Evolutionary conservation across 805 yeast genomes (phyloP), one percentile per base, ranked within the genome.

Genomic region (Suhomyces faveliae): DNA sequence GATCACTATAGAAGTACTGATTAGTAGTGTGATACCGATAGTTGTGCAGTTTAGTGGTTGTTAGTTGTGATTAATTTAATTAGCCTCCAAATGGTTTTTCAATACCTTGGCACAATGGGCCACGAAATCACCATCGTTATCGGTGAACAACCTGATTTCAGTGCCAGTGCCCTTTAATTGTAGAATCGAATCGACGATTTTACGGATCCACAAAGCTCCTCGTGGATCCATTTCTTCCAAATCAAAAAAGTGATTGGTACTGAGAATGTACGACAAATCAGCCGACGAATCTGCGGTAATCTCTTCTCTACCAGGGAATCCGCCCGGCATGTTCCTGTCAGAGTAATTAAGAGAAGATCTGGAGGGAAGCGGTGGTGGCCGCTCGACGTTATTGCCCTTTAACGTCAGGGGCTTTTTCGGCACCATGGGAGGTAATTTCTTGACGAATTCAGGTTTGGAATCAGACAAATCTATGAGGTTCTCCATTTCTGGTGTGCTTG

Each of bases 391-490:
- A 9, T 59, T 61, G 0, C 77, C 76, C 49, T 64, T 66, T n/a
- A 77, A 57, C 2, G 54, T 45, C 0, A 48, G 54, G 3, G 84
- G 84, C 51, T 80, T 80, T 27, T 62, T 64, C 0, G 84, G 84
- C 0, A 77, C 66, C 50, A 73, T 54, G 0, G 84, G 58, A 4
- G 58, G 56, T 21, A 45, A 22, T 30, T 50, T 50, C 29, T 20
- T 35, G 11, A 11, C 19, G 20, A 33, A 35, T 12, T 11, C 35
- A 1, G 41, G 44, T 8, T 40, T 42, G 4, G 56, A 56, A 35
- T 67, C 69, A 5, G 73, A 68, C 39, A 77, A 63, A 47, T 73
- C 78, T 15, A 72, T 68, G 27, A 65, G 56, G 45, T 76, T 67
- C 2, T 57, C 64, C 4, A 53, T 43, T 3, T 51, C 49, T 3